Conservation (phyloP, 768 basidiomycete species). For the Glaciozyma martinii region DNA sequence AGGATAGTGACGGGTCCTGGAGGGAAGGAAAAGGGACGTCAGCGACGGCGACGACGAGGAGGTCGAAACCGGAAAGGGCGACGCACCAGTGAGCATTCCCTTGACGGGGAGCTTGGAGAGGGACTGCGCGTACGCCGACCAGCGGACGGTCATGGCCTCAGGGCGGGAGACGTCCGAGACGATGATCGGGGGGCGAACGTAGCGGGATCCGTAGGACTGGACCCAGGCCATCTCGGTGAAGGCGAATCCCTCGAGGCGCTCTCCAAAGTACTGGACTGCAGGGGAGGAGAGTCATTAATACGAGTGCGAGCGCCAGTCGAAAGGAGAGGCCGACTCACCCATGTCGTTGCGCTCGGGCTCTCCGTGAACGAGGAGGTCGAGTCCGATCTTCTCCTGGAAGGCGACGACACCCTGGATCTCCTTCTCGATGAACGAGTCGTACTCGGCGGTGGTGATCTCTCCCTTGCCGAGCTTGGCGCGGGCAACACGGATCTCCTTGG, state of each 20-base stretch:
- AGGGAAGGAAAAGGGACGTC: neutral
- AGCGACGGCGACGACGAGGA: neutral
- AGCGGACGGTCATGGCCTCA: slow-evolving; percentile 85
- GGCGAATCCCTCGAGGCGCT: slow-evolving; percentile 85
- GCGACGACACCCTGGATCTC: slow-evolving; percentile 86
- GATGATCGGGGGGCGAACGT: slow-evolving; percentile 96
- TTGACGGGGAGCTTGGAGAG: slow-evolving; percentile 91
- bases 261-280: slow-evolving; percentile 98
- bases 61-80: slow-evolving; percentile 14
- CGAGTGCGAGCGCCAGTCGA: neutral
- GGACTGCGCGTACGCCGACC: slow-evolving; percentile 95
- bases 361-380: slow-evolving; percentile 96
- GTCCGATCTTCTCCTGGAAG: slow-evolving; percentile 93
- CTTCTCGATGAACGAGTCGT: slow-evolving; percentile 96
- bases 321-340: slow-evolving; percentile 55
- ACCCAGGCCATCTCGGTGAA: slow-evolving; percentile 99
- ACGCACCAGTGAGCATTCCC: slow-evolving; percentile 98
- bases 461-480: slow-evolving; percentile 91
- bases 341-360: slow-evolving; percentile 99
- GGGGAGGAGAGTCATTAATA: neutral
- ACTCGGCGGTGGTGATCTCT: slow-evolving; percentile 73
- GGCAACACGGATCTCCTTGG: slow-evolving; percentile 95
- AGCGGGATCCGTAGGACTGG: slow-evolving; percentile 98
- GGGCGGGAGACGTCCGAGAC: slow-evolving; percentile 95
- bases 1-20: slow-evolving; percentile 60